These are phyloP conservation scores for Zangia roseola DNA, from an alignment of 768 basidiomycete species.

Conservation along the genomic window DNA sequence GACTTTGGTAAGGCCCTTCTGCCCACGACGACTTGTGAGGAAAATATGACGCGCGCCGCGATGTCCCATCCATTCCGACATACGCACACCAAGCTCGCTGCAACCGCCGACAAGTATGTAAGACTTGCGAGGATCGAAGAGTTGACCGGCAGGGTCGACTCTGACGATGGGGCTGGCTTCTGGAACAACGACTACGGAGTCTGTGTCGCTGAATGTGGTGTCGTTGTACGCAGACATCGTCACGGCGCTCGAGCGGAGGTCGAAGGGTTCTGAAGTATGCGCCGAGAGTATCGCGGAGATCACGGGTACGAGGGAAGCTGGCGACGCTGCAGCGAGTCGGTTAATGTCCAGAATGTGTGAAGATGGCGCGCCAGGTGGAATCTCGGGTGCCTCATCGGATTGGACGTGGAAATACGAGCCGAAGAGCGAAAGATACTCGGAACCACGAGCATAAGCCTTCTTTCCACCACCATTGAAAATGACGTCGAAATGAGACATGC, in stretches of 20 bases:
- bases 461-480: slow-evolving; percentile 25
- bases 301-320: slow-evolving; percentile 15
- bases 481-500: slow-evolving; percentile 19
- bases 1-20: slow-evolving; percentile 15
- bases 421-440: slow-evolving; percentile 22
- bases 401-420: slow-evolving; percentile 27
- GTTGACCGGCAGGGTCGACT: slow-evolving; percentile 24
- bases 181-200: slow-evolving; percentile 21
- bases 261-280: slow-evolving; percentile 16
- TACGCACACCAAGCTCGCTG: slow-evolving; percentile 24
- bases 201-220: not conserved
- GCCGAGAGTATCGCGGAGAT: slow-evolving; percentile 19
- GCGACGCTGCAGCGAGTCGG: slow-evolving; percentile 19
- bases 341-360: slow-evolving; percentile 22
- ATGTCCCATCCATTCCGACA: slow-evolving; percentile 34
- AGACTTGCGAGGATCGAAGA: slow-evolving; percentile 31
- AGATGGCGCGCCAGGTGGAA: slow-evolving; percentile 19
- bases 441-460: slow-evolving; percentile 13
- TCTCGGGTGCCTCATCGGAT: slow-evolving; percentile 9
- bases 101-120: slow-evolving; percentile 22
- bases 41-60: slow-evolving; percentile 34
- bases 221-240: slow-evolving; percentile 12
- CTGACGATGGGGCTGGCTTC: slow-evolving; percentile 7
- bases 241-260: slow-evolving; percentile 5
- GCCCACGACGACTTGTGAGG: slow-evolving; percentile 27